These are phyloP conservation scores for Paramecium sexaurelia DNA, from an alignment of 73 alveolate genomes.

Conservation along the genomic window DNA sequence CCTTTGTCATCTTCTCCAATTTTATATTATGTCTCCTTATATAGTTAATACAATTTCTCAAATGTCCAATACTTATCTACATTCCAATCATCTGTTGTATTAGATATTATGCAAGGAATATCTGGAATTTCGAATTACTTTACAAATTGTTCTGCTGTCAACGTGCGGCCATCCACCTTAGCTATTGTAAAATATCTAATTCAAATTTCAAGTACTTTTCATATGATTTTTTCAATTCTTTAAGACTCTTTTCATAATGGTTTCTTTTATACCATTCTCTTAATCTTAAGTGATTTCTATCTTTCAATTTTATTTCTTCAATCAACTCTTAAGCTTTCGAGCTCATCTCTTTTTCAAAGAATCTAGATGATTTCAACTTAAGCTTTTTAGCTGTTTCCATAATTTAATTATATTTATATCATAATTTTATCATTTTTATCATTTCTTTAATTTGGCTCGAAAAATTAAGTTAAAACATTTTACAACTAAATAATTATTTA, in stretches of 20 bases:
- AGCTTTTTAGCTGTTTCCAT: slow-evolving; percentile 46
- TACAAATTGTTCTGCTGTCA: slow-evolving; percentile 75
- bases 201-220: slow-evolving; percentile 11
- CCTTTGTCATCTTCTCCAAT: slow-evolving; percentile 93
- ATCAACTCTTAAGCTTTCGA: neutral
- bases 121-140: slow-evolving; percentile 73
- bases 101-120: slow-evolving; percentile 72
- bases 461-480: neutral
- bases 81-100: slow-evolving; percentile 76
- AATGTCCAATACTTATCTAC: slow-evolving; percentile 77
- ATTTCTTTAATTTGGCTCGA: neutral
- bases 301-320: slow-evolving; percentile 21
- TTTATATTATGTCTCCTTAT: slow-evolving; percentile 68
- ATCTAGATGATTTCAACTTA: slow-evolving; percentile 28
- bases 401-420: neutral
- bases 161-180: slow-evolving; percentile 50
- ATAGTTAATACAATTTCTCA: slow-evolving; percentile 60
- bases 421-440: neutral
- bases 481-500: neutral
- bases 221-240: slow-evolving; percentile 2
- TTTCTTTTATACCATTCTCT: slow-evolving; percentile 46
- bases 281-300: slow-evolving; percentile 16
- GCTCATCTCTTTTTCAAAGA: slow-evolving; percentile 41
- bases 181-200: slow-evolving; percentile 53
- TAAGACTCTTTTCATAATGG: neutral